Evolutionary conservation across 129 eudicot genomes (phyloP), one percentile per base, ranked within the genome.

Genomic region (Artemisia argyi): DNA sequence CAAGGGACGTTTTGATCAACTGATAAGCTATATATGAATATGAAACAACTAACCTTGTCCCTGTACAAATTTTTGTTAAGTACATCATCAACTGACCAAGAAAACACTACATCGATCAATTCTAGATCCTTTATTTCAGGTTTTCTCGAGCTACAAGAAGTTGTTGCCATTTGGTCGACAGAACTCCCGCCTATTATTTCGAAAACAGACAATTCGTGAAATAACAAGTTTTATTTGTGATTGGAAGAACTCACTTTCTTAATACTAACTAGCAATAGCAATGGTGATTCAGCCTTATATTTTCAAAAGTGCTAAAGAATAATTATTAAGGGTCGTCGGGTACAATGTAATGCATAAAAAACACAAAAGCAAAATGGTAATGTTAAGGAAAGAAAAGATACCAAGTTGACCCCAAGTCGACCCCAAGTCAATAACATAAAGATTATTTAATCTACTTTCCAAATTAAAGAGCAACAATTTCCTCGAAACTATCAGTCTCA

Each of bases 371-470:
- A 75, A 52, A 50, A 75, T 54, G 79, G 17, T 66, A 51, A n/a
- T 55, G 50, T 75, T n/a, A 66, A 75, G 79, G 19, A 75, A 75
- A 66, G 79, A 66, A 66, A 66, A 66, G 57, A 66, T 65, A 66
- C 73, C 79, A 66, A 75, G 66, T 75, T 44, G 26, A 24, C 26
- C 26, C 26, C 26, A 11, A 75, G 79, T 75, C 79, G 73, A 65
- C 73, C 20, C 58, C 20, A 11, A 75, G 79, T 75, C 79, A 75
- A 75, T 24, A 28, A 13, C 10, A 73, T 51, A 50, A 61, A 49
- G 62, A 50, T 50, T 28, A 17, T 16, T 7, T 49, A 42, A 52
- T 65, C 32, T 65, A 24, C 72, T 75, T 73, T 75, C 56, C 65
- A 47, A n/a, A n/a, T n/a, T n/a, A n/a, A 65, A 55, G 62, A 54